These are phyloP conservation scores for Dryas octopetala DNA, from an alignment of 306 rosid genomes.

Conservation along the genomic window DNA sequence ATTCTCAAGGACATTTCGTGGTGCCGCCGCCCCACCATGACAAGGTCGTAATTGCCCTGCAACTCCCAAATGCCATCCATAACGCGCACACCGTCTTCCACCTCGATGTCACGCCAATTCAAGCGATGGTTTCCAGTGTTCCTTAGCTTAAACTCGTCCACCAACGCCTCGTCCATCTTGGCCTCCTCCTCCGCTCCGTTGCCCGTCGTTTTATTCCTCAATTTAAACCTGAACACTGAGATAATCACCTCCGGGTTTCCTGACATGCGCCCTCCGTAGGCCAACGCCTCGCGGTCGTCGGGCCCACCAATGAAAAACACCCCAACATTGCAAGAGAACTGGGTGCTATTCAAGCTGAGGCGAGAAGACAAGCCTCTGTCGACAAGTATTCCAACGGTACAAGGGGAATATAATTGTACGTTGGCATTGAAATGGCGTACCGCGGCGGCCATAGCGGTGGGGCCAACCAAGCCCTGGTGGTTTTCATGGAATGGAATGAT, in stretches of 20 bases:
- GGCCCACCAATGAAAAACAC: conserved; percentile 68
- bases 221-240: background rate
- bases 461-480: conserved; percentile 31
- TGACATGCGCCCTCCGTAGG: conserved; percentile 53
- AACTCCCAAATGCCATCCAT: conserved; percentile 23
- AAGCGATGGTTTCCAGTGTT: conserved; percentile 16
- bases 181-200: conserved; percentile 8
- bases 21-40: conserved; percentile 47
- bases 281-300: conserved; percentile 67
- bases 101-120: conserved; percentile 31
- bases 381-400: conserved; percentile 68
- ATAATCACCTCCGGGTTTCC: background rate
- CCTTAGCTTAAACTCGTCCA: conserved; percentile 49
- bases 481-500: conserved; percentile 56
- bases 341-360: conserved; percentile 13
- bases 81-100: conserved; percentile 31
- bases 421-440: conserved; percentile 49
- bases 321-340: conserved; percentile 38
- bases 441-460: conserved; percentile 38
- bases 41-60: conserved; percentile 32
- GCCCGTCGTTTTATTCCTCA: background rate
- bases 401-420: conserved; percentile 78
- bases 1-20: background rate
- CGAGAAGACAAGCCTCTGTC: conserved; percentile 49
- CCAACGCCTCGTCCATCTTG: conserved; percentile 33